Evolutionary conservation across 179 eudicot species (phyloP).

Genomic region (Silene coronaria): DNA sequence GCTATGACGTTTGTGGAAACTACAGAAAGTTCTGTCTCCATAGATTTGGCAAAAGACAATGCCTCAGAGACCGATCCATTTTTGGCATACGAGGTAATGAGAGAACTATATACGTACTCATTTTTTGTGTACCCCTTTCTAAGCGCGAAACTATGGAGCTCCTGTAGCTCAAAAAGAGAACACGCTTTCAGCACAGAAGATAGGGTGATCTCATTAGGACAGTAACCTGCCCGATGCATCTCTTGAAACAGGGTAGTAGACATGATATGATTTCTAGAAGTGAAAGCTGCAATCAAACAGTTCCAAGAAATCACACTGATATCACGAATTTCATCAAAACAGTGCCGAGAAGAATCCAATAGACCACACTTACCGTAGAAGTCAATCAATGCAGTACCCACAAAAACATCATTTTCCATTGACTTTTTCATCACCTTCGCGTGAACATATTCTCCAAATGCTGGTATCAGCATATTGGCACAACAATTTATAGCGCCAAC

Average conservation of each 20-base stretch:
- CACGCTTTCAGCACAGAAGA: conserved; percentile 51
- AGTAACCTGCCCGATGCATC: conserved; percentile 42
- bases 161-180: conserved; percentile 31
- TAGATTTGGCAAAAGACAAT: conserved; percentile 32
- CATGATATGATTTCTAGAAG: conserved; percentile 21
- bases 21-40: conserved; percentile 27
- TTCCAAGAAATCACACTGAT: conserved; percentile 70
- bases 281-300: conserved; percentile 45
- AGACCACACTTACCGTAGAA: conserved; percentile 49
- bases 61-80: conserved; percentile 50
- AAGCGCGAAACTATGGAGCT: conserved; percentile 50
- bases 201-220: conserved; percentile 42
- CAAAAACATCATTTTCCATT: conserved; percentile 38
- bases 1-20: conserved; percentile 60
- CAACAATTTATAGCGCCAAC: conserved; percentile 43
- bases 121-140: conserved; percentile 48
- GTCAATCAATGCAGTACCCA: conserved; percentile 62
- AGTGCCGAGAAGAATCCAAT: conserved; percentile 39
- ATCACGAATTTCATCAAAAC: conserved; percentile 53
- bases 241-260: conserved; percentile 34
- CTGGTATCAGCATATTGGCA: conserved; percentile 25
- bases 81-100: conserved; percentile 53
- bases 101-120: conserved; percentile 49
- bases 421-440: conserved; percentile 43
- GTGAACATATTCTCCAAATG: conserved; percentile 50